These are phyloP conservation scores for Geranium brycei DNA, from an alignment of 345 rosid species.

Conservation along the genomic window DNA sequence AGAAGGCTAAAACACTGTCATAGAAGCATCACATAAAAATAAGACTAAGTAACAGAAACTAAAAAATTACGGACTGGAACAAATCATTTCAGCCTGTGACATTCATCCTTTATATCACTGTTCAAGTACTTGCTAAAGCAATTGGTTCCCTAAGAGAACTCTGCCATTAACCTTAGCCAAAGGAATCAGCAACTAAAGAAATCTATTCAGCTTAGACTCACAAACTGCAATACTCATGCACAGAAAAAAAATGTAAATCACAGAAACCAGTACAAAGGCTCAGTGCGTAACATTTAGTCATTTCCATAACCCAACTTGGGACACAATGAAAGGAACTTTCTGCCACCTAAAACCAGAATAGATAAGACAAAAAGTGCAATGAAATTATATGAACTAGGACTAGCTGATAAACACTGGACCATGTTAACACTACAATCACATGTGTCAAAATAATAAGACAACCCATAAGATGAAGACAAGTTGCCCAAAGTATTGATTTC, in stretches of 20 bases:
- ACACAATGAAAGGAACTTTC: neutral
- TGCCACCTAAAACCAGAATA: neutral
- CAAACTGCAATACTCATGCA: neutral
- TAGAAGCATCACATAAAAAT: neutral
- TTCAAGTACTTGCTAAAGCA: neutral
- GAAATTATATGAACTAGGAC: neutral
- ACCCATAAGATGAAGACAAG: neutral
- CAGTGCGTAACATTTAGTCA: neutral
- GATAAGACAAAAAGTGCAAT: neutral
- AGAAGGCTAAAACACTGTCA: slow-evolving; percentile 7
- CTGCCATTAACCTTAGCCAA: neutral
- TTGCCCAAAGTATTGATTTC: neutral
- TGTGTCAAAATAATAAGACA: neutral
- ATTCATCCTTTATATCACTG: no score
- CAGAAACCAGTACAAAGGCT: neutral
- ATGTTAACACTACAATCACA: neutral
- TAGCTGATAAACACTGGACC: neutral
- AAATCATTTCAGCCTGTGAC: no score
- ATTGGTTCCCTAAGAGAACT: neutral
- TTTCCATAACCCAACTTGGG: neutral
- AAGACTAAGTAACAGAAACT: neutral
- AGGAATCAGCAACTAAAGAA: neutral
- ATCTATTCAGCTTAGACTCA: neutral
- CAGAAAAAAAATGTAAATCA: neutral
- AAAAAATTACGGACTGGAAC: neutral